Evolutionary conservation across 1,284 basidiomycete genomes (phyloP).

Genomic region (Veloboletus limbatus): DNA sequence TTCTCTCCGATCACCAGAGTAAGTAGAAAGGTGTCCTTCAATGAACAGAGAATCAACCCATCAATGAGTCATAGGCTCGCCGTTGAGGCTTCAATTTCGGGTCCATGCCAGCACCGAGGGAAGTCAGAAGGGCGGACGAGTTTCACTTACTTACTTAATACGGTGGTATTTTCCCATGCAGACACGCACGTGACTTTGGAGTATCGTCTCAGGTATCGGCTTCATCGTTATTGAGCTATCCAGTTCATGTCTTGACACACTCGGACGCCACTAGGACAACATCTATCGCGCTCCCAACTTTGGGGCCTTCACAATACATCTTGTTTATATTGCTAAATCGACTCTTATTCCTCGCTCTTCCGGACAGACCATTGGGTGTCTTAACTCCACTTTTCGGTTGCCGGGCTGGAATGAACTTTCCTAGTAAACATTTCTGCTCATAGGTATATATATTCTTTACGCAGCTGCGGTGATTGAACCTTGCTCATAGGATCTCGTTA

Average conservation of each 20-base stretch:
- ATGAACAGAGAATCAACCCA: neutral
- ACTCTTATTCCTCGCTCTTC: constrained; percentile 7
- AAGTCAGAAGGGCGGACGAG: neutral
- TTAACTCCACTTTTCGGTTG: constrained; percentile 14
- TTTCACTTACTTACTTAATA: constrained; percentile 3
- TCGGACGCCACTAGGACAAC: constrained; percentile 13
- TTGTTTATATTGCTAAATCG: constrained; percentile 27
- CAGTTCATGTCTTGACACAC: constrained; percentile 28
- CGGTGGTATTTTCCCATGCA: constrained; percentile 13
- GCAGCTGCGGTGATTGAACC: constrained; percentile 4
- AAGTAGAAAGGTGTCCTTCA: constrained; percentile 11
- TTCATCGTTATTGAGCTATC: constrained; percentile 14
- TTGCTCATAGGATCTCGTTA: constrained; percentile 10
- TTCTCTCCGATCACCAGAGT: constrained; percentile 29
- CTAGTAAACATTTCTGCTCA: constrained; percentile 15
- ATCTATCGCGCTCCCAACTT: constrained; percentile 7
- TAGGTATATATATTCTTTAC: constrained; percentile 18
- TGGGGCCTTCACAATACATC: constrained; percentile 15
- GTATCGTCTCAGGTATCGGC: constrained; percentile 15
- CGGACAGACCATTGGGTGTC: constrained; percentile 12
- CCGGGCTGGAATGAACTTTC: constrained; percentile 23
- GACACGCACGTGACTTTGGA: constrained; percentile 22
- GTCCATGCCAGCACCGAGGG: too few relatives aligned
- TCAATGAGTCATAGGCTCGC: too few relatives aligned
- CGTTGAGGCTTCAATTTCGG: too few relatives aligned